Evolutionary conservation across 192 early-diverging fungal species (phyloP), one percentile per base, ranked within the genome.

Genomic region (Coemansia brasiliensis): DNA sequence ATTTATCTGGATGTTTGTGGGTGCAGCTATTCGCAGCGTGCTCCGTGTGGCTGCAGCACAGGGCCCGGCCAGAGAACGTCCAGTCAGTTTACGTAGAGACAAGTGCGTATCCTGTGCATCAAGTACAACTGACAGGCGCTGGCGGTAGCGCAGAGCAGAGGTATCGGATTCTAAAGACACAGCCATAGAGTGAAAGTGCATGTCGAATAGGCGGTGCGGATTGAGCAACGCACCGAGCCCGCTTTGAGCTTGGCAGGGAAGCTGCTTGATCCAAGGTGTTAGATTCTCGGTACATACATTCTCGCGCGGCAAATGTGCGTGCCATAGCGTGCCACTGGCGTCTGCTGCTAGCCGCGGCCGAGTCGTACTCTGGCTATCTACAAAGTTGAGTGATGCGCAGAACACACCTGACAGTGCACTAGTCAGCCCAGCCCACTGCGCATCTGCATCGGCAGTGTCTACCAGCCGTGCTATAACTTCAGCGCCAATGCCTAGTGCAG

Each of bases 211-310:
- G 29, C 87, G 83, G 72, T 99, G 90, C 13, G 91, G 88, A 67
- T 99, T 97, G 45, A 97, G 83, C 40, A 97, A 75, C 17, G 82
- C 77, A 5, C 92, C 86, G n/a, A 97, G 75, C 9, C 96, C 96
- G 54, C 92, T 86, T 82, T 89, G 92, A 12, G 90, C 77, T 79
- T 95, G 89, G 65, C 97, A 99, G 3, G 97, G 97, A 35, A 99
- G 65, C 55, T 95, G 81, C 67, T 98, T 99, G 60, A 89, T 85
- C 94, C 94, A 99, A 8, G 95, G 94, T 7, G 97, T 96, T 70
- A 99, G 80, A 68, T 99, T 99, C 66, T 98, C 97, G 4, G 97
- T 99, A 59, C 97, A 99, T 8, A 94, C 92, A 61, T 87, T 88
- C 63, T 99, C 97, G 63, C 90, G 90, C 4, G 95, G 89, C 22